Base-by-base conservation (phyloP, 2,329 filamentous ascomycete species). In the Pezicula carpinea region DNA sequence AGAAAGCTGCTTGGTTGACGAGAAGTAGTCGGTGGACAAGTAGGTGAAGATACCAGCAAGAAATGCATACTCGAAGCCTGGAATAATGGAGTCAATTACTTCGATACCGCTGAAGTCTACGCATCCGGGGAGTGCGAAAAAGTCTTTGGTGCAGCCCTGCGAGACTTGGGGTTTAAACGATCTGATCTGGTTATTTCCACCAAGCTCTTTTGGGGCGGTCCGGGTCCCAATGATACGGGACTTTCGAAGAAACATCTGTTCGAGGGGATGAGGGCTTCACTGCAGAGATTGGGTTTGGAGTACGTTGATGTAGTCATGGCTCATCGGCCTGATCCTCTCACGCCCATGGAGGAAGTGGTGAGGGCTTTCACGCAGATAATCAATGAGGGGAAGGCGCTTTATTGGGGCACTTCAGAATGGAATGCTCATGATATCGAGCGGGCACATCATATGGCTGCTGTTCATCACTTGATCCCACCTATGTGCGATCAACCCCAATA, bases 381-480 rank as follows among this genome's bases (percentile, higher is more conserved):
- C 62, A 71, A 80, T 63, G 73, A 72, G 0, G 83, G 83, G 53
- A 82, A 85, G 67, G 79, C 80, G 2, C 77, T 87, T 53, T 85
- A 86, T 69, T 85, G 82, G 82, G 82, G 82, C 35, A 86, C 82
- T 0, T 84, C 79, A 0, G 80, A 85, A 64, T 86, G 82, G 82
- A 74, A 71, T 50, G 79, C 82, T 36, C 74, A 77, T 48, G 81
- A 85, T 67, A 85, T 86, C 59, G 74, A 76, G 6, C 72, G 79
- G 49, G 82, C 83, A 0, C 80, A 76, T 69, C 69, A 77, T 13
- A 71, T 79, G 50, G 79, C 82, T 29, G 79, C 83, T 55, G 73
- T 71, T 53, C 71, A 84, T 7, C 72, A 75, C 13, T 69, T 86
- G 34, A 75, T 85, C 51, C 81, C 79, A 7, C 82, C 82, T 3